Percentiles rank a stretch among this genome's conserved stretches.
Conservation (phyloP, 1,284 basidiomycete genomes). For the Naganishia sp. region DNA sequence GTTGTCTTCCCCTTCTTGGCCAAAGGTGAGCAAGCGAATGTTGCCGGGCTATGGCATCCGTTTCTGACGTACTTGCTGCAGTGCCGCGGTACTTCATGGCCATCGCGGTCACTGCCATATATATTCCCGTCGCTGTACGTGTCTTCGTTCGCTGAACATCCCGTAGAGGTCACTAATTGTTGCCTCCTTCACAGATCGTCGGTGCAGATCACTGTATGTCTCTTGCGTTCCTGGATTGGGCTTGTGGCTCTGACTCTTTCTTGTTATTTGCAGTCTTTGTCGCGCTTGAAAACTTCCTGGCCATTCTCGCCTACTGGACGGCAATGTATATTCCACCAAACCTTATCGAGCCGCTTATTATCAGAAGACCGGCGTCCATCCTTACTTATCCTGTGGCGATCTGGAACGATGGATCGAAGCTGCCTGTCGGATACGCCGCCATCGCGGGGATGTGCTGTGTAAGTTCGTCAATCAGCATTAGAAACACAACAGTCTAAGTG, state of each 20-base stretch:
- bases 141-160: neutral
- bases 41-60: conserved; percentile 46
- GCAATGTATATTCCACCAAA: conserved; percentile 51
- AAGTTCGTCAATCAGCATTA: conserved; percentile 31
- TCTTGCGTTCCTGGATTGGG: neutral
- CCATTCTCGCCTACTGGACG: conserved; percentile 53
- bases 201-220: conserved; percentile 30
- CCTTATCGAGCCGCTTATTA: conserved; percentile 49
- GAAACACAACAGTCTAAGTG: neutral
- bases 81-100: conserved; percentile 88
- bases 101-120: conserved; percentile 72
- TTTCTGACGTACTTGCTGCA: conserved; percentile 39
- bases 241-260: neutral
- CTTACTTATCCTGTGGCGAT: conserved; percentile 45
- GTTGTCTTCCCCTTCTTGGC: conserved; percentile 66
- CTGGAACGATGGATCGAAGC: conserved; percentile 47
- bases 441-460: conserved; percentile 42
- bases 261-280: conserved; percentile 38
- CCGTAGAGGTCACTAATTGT: neutral
- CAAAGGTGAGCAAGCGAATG: conserved; percentile 38
- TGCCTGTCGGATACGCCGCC: conserved; percentile 49
- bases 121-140: conserved; percentile 53
- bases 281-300: conserved; percentile 49
- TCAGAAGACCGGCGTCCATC: conserved; percentile 45
- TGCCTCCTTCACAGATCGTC: conserved; percentile 21